Conservation (phyloP, 805 yeast species). For the Suhomyces sp. region DNA sequence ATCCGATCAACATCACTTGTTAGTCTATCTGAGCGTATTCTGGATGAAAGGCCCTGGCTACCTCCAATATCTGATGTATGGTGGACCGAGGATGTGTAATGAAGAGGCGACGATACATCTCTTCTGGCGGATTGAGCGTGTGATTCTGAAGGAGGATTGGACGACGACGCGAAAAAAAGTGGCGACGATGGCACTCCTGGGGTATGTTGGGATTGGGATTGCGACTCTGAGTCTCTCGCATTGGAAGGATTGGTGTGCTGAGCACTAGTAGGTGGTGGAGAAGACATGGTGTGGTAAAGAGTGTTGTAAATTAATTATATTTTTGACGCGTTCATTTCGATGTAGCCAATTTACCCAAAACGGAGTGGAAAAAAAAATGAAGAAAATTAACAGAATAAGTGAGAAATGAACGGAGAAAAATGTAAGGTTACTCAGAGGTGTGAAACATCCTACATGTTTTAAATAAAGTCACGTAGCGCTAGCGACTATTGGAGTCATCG, state of each 20-base stretch:
- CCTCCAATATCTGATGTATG: constrained; percentile 37
- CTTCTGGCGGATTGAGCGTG: constrained; percentile 22
- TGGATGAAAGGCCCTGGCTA: constrained; percentile 12
- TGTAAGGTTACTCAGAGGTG: neutral
- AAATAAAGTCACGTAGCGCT: neutral
- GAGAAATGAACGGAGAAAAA: neutral
- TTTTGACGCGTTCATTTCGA: constrained; percentile 20
- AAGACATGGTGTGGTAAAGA: constrained; percentile 9
- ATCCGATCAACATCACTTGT: constrained; percentile 43
- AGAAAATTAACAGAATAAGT: neutral
- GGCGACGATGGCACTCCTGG: constrained; percentile 54
- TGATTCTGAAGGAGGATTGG: constrained; percentile 35
- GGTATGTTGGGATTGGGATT: constrained; percentile 32
- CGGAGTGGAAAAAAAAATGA: neutral
- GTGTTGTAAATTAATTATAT: neutral
- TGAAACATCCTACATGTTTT: neutral
- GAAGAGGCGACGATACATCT: constrained; percentile 49
- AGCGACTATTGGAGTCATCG: neutral
- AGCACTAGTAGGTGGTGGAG: constrained; percentile 32
- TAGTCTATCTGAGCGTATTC: constrained; percentile 45
- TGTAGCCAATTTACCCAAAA: constrained; percentile 5
- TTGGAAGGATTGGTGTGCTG: constrained; percentile 30
- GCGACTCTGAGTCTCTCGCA: constrained; percentile 36
- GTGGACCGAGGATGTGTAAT: constrained; percentile 43
- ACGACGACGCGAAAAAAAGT: constrained; percentile 49